Evolutionary conservation across 1,284 basidiomycete genomes (phyloP), one percentile per base, ranked within the genome.

Genomic region (Malassezia caprae): DNA sequence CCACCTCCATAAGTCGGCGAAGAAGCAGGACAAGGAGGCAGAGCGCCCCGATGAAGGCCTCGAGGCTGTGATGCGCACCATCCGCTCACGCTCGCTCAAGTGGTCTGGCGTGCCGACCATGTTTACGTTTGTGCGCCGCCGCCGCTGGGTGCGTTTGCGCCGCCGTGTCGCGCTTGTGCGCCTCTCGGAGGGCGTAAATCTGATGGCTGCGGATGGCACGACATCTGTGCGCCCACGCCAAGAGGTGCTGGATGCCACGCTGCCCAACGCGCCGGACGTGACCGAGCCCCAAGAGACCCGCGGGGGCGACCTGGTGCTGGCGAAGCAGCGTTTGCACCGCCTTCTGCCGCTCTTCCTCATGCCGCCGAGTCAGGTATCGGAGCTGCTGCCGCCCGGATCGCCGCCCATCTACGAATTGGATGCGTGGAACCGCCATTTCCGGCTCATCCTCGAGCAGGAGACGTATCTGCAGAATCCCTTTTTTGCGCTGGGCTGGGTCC

Each of bases 101-200:
- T 73, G 71, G 71, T 61, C 50, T 2, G 68, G 68, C 12, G 45
- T 53, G 34, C 62, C 65, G 2, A 63, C 61, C 46, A 54, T 62
- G 0, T 66, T 54, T 46, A 69, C 65, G 5, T 73, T 69, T 53
- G 71, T 73, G 19, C 55, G 71, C 19, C 62, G 71, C 8, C 53
- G 71, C 19, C 54, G 71, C 12, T 73, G 71, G 71, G 67, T 73
- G 19, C 62, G 71, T 1, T 56, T 73, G 43, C 63, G 71, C 34
- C 59, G 64, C n/a, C 53, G 53, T n/a, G 19, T 45, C 35, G 53
- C 37, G 3, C 40, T 32, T 0, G 23, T 46, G 2, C 21, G n/a
- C 31, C 13, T 31, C 12, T n/a, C 26, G 13, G 35, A 58, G 6
- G 59, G 48, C n/a, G 24, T 37, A 8, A 26, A 13, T n/a, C 13